Evolutionary conservation across 352 stramenopile genomes (phyloP).

Genomic region (Globisporangium acanthophoron): DNA sequence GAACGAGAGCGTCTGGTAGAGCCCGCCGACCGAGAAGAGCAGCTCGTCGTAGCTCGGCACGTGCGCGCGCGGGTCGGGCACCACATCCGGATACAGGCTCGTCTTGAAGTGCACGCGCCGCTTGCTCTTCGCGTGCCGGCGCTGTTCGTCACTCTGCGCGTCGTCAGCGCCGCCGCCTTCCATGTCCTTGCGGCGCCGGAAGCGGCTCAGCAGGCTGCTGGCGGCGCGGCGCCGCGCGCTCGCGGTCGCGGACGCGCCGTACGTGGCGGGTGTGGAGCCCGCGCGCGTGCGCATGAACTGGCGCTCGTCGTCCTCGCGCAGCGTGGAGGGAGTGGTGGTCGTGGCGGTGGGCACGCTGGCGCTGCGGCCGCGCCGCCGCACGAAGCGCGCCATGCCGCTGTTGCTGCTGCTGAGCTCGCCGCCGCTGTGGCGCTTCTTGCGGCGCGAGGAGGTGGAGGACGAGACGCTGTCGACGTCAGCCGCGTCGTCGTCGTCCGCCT

Average conservation of each 20-base stretch:
- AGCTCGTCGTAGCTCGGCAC: constrained; percentile 55
- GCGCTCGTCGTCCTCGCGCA: neutral
- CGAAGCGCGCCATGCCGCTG: neutral
- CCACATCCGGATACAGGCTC: constrained; percentile 30
- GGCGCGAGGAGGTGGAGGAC: neutral
- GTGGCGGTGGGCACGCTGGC: neutral
- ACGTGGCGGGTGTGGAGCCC: constrained; percentile 3
- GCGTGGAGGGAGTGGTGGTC: neutral
- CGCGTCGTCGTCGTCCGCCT: constrained; percentile 2
- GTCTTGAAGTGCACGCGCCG: constrained; percentile 52
- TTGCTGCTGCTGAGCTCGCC: constrained; percentile 1
- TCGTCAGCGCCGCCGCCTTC: neutral
- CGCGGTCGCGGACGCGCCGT: neutral
- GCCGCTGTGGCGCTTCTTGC: constrained; percentile 11
- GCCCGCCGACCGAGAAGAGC: constrained; percentile 44
- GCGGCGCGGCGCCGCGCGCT: constrained; percentile 1
- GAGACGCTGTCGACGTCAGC: neutral
- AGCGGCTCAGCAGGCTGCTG: constrained; percentile 7
- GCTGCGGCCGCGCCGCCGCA: constrained; percentile 11
- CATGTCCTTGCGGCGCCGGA: constrained; percentile 9
- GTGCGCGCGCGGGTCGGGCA: constrained; percentile 16
- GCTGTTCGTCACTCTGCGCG: neutral
- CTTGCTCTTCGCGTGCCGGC: neutral
- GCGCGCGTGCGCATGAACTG: neutral
- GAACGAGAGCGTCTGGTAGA: constrained; percentile 54